Conservation (phyloP, 371 early-diverging fungal genomes). For the Actinomucor elegans region DNA sequence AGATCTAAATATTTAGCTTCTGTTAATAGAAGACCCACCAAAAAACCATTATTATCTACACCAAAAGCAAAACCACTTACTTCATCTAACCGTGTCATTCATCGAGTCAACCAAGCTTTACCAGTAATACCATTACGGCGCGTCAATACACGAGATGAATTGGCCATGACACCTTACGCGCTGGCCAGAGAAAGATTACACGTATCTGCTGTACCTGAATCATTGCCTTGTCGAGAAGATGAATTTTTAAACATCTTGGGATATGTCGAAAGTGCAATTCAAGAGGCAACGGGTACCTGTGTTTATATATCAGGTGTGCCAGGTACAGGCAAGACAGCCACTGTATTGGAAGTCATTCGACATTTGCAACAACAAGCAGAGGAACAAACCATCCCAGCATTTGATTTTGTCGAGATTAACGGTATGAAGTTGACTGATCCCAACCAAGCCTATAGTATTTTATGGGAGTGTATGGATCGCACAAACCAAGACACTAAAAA, state of each 20-base stretch:
- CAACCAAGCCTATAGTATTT: conserved; percentile 76
- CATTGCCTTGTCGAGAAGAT: conserved; percentile 88
- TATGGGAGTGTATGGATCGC: conserved; percentile 76
- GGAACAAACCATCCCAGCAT: conserved; percentile 62
- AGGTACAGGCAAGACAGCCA: conserved; percentile 98
- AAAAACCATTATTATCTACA: background rate
- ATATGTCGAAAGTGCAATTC: conserved; percentile 71
- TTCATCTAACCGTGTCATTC: background rate
- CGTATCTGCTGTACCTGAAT: conserved; percentile 86
- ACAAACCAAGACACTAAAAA: conserved; percentile 17
- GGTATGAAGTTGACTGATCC: conserved; percentile 97
- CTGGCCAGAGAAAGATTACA: conserved; percentile 79
- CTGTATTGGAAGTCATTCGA: conserved; percentile 85
- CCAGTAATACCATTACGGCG: conserved; percentile 17
- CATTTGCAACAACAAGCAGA: conserved; percentile 71
- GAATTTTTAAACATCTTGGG: conserved; percentile 82
- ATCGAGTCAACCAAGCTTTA: conserved; percentile 19
- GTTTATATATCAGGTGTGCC: conserved; percentile 96
- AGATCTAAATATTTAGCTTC: background rate
- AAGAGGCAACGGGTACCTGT: conserved; percentile 79
- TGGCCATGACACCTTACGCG: conserved; percentile 49
- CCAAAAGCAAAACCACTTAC: background rate
- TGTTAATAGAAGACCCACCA: background rate
- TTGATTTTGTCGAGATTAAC: conserved; percentile 92
- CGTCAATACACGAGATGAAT: conserved; percentile 5